Evolutionary conservation across 1,284 basidiomycete genomes (phyloP).

Genomic region (Pseudozyma sp.): DNA sequence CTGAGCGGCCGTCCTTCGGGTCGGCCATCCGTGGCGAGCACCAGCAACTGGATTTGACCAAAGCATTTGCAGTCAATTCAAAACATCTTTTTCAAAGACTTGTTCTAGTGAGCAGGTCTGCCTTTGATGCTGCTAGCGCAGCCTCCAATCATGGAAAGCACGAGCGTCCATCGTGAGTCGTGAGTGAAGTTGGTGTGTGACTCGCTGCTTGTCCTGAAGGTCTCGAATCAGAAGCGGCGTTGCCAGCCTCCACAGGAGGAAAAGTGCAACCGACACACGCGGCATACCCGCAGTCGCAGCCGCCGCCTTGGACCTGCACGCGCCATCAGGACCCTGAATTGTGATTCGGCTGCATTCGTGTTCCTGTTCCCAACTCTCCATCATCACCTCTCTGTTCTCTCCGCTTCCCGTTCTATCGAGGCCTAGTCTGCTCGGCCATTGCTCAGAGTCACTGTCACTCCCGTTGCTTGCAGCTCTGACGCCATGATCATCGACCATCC

Average conservation of each 20-base stretch:
- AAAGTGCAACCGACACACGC: constrained; percentile 14
- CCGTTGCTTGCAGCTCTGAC: not conserved
- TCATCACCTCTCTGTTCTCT: not conserved
- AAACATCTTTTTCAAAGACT: too few species aligned
- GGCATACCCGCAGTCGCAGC: not conserved
- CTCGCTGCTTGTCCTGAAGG: too few species aligned
- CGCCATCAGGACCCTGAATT: constrained; percentile 24
- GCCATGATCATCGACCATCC: not conserved
- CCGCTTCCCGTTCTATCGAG: not conserved
- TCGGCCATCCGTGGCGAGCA: constrained; percentile 26
- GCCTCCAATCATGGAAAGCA: too few species aligned
- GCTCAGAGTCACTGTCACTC: not conserved
- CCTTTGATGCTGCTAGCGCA: too few species aligned
- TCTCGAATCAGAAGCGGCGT: too few species aligned
- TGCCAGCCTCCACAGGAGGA: constrained; percentile 13
- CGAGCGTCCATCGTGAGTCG: too few species aligned
- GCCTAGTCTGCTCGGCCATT: not conserved
- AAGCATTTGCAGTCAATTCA: not conserved
- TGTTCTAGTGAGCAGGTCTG: too few species aligned
- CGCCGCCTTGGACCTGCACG: constrained; percentile 8
- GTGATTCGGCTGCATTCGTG: constrained; percentile 6
- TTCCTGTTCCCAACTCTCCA: not conserved
- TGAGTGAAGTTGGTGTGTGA: too few species aligned
- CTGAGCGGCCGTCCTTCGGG: constrained; percentile 31
- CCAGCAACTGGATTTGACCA: constrained; percentile 37